These are phyloP conservation scores for Candida parachauliodes DNA, from an alignment of 805 yeast species.

Conservation along the genomic window DNA sequence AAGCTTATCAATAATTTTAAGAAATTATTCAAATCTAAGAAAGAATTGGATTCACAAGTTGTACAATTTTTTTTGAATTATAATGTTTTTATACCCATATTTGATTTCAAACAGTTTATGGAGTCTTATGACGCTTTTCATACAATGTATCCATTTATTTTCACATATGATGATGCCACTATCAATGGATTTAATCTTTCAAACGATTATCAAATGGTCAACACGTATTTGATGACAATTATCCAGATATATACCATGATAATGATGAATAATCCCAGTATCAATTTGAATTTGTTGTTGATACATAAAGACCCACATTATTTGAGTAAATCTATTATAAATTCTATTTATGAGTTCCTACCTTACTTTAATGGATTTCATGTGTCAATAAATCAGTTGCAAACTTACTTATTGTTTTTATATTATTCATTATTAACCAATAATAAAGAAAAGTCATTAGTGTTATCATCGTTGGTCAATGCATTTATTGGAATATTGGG, in stretches of 20 bases:
- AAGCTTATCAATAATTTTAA: slow-evolving; percentile 43
- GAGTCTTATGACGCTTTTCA: slow-evolving; percentile 47
- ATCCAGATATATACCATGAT: slow-evolving; percentile 51
- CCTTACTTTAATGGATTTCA: slow-evolving; percentile 48
- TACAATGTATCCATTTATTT: slow-evolving; percentile 46
- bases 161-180: slow-evolving; percentile 44
- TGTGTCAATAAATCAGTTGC: slow-evolving; percentile 45
- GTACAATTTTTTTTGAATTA: slow-evolving; percentile 49
- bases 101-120: slow-evolving; percentile 52
- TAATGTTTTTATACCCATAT: slow-evolving; percentile 51
- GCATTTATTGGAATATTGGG: slow-evolving; percentile 42
- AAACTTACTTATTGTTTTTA: slow-evolving; percentile 46
- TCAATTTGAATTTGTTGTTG: slow-evolving; percentile 37
- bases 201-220: slow-evolving; percentile 41
- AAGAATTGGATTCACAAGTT: slow-evolving; percentile 45
- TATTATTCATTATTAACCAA: slow-evolving; percentile 45
- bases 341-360: slow-evolving; percentile 41
- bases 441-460: slow-evolving; percentile 38
- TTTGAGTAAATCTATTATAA: slow-evolving; percentile 20
- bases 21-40: slow-evolving; percentile 32
- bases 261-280: slow-evolving; percentile 47
- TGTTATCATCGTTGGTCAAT: slow-evolving; percentile 37
- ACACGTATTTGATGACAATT: slow-evolving; percentile 39
- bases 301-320: slow-evolving; percentile 36
- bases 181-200: slow-evolving; percentile 47